Percentiles rank a stretch among this genome's conserved stretches.
Conservation (phyloP, 1,284 basidiomycete species). For the Heterobasidion parviporum region DNA sequence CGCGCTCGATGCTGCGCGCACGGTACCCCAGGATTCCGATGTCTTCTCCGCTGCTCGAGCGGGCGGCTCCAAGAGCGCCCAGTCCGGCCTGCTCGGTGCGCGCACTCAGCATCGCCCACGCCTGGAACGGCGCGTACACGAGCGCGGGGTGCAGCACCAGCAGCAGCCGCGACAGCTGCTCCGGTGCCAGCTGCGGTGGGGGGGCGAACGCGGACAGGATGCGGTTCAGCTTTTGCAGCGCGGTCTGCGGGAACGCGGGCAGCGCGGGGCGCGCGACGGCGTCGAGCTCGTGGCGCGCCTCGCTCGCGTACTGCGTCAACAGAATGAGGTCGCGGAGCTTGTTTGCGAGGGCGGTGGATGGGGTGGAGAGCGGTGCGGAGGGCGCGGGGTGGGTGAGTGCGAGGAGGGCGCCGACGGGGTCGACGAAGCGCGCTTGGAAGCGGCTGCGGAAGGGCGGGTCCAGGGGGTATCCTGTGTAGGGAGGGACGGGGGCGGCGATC, state of each 20-base stretch:
- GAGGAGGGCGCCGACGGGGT: conserved; percentile 47
- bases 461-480: conserved; percentile 56
- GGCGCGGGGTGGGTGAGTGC: conserved; percentile 25
- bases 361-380: conserved; percentile 1
- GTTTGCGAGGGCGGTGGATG: conserved; percentile 17
- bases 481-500: conserved; percentile 42
- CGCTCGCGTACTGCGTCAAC: conserved; percentile 52
- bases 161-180: conserved; percentile 43
- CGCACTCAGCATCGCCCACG: conserved; percentile 50
- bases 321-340: conserved; percentile 48
- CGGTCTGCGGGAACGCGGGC: conserved; percentile 56
- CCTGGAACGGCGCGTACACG: conserved; percentile 43
- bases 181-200: conserved; percentile 28
- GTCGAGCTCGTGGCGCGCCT: conserved; percentile 42
- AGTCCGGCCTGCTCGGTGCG: conserved; percentile 46
- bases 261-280: conserved; percentile 41
- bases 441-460: conserved; percentile 64
- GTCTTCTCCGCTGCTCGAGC: conserved; percentile 27
- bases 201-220: conserved; percentile 43
- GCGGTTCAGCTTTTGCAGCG: conserved; percentile 39
- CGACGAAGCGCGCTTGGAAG: conserved; percentile 60
- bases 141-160: conserved; percentile 49
- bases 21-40: conserved; percentile 47
- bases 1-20: conserved; percentile 30
- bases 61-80: conserved; percentile 41